Conservation (phyloP, 225 moss, liverwort and hornwort species). For the Pseudisothecium myosuroides region DNA sequence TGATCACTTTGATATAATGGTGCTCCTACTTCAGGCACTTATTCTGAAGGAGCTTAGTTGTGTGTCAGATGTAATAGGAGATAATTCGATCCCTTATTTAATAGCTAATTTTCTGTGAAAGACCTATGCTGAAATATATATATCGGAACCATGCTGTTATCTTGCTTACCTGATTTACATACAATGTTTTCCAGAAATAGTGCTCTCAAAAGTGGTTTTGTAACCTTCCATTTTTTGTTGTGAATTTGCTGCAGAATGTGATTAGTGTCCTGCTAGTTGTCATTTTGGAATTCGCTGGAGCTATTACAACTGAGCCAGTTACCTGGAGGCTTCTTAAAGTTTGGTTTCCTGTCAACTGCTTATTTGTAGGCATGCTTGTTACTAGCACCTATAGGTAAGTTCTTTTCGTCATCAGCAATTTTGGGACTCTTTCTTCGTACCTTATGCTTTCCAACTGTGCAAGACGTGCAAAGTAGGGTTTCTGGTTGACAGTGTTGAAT, state of each 20-base stretch:
- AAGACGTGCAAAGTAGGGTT: neutral
- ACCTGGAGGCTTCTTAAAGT: conserved; percentile 85
- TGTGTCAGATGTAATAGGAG: neutral
- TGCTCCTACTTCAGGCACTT: neutral
- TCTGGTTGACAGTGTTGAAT: neutral
- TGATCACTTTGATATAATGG: neutral
- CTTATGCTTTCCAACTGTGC: neutral
- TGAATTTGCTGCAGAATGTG: conserved; percentile 61
- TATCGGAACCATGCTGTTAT: neutral
- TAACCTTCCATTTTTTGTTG: neutral
- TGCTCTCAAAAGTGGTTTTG: neutral
- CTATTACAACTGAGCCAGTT: conserved; percentile 75
- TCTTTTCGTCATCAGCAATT: neutral
- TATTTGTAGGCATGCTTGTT: conserved; percentile 95
- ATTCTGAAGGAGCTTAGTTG: neutral
- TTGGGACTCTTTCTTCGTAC: neutral
- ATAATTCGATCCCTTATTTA: neutral
- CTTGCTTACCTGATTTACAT: neutral
- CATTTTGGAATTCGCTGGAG: conserved; percentile 50
- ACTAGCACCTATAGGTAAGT: conserved; percentile 89
- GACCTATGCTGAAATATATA: neutral
- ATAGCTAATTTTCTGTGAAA: neutral
- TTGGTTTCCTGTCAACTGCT: conserved; percentile 91
- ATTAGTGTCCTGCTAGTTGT: conserved; percentile 75
- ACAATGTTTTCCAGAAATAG: neutral